Base-by-base conservation (phyloP, 805 yeast species). In the Wickerhamiella siamensis region DNA sequence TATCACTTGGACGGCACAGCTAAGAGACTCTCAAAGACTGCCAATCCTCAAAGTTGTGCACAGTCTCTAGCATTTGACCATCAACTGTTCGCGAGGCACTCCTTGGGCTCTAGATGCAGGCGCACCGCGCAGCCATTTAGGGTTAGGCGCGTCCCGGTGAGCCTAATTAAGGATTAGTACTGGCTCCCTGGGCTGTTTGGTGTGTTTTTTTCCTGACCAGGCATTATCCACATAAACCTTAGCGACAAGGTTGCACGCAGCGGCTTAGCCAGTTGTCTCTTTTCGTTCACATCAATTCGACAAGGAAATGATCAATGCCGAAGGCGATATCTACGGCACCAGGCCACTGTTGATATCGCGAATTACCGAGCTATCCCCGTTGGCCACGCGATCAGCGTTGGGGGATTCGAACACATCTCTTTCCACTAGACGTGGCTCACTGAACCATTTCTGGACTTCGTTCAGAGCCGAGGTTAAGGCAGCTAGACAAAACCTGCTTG, bases 341-440 rank as follows among this genome's bases (percentile, higher is more conserved):
- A 9, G 27, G 15, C 41, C 41, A 22, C 41, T 47, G 43, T 45
- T 47, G 20, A 47, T 47, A 17, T 39, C 47, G 32, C 44, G 47
- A 4, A 38, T 44, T 3, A 39, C 47, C 15, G 37, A 44, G 2
- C 37, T 33, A 18, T 20, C 16, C 14, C 39, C 12, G 14, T 41
- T 4, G 37, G 39, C 1, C 20, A 18, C 22, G 26, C 36, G 24
- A 38, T n/a, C 36, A 35, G 19, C 16, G 16, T 16, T 29, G 10
- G 20, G 22, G 20, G 18, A 12, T 14, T 24, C 19, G 16, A 20
- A 33, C 31, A 15, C 37, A 9, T 15, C 22, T 1, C 21, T 41
- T 2, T 31, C 37, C 15, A 40, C 38, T 6, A 44, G 50, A 2
- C 33, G 37, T 17, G 46, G 41, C n/a, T 47, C 52, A 22, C 36